Percentiles rank a stretch among this genome's conserved stretches.
Evolutionary conservation across 2,329 filamentous ascomycete genomes (phyloP).

Genomic region (Aspergillus quadricinctus): DNA sequence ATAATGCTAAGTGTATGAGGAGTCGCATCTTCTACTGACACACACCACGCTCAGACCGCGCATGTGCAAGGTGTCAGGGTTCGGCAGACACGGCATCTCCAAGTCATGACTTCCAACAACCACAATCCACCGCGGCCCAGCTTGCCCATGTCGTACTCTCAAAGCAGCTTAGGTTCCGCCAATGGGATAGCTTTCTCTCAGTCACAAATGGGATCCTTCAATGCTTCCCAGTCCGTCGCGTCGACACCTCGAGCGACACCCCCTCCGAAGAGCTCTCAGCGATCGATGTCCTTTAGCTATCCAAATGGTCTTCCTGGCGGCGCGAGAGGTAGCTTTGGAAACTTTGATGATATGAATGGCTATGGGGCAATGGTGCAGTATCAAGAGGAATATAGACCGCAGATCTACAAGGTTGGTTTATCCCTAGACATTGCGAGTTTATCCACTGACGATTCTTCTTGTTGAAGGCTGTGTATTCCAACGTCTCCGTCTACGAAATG

Average conservation of each 20-base stretch:
- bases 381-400: slow-evolving; percentile 39
- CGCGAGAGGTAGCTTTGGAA: slow-evolving; percentile 31
- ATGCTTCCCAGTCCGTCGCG: slow-evolving; percentile 42
- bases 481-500: slow-evolving; percentile 97
- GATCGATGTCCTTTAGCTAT: slow-evolving; percentile 40
- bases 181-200: slow-evolving; percentile 39
- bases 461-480: slow-evolving; percentile 77
- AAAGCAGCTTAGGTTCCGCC: slow-evolving; percentile 33
- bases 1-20: not conserved
- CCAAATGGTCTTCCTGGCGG: slow-evolving; percentile 33
- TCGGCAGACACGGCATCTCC: slow-evolving; percentile 5
- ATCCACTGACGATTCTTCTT: slow-evolving; percentile 11
- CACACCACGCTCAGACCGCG: not conserved
- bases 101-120: slow-evolving; percentile 29
- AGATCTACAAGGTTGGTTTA: slow-evolving; percentile 45
- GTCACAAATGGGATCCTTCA: slow-evolving; percentile 39
- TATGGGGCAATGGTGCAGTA: slow-evolving; percentile 34
- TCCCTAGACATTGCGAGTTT: not conserved
- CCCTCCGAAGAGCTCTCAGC: slow-evolving; percentile 40
- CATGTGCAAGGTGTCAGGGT: slow-evolving; percentile 7
- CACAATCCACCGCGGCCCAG: slow-evolving; percentile 24
- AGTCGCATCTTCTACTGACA: slow-evolving; percentile 1
- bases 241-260: slow-evolving; percentile 45
- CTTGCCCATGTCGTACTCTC: slow-evolving; percentile 37
- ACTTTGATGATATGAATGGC: slow-evolving; percentile 40